Evolutionary conservation across 305 asterid species (phyloP).

Genomic region (Striga hermonthica): DNA sequence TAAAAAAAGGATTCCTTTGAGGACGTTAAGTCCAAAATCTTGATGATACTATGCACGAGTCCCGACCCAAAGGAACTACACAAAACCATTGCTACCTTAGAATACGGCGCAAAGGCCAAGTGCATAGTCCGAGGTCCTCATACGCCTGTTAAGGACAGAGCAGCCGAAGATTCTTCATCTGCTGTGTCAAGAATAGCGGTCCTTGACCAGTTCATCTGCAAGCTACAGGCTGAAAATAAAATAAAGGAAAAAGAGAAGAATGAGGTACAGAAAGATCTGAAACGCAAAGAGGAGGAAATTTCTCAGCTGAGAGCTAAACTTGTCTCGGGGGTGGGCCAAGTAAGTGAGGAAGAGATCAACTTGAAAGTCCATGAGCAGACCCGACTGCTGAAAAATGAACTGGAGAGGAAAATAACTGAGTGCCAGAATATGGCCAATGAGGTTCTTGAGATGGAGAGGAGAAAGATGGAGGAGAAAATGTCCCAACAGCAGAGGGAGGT

Average conservation of each 20-base stretch:
- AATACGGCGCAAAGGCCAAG: slow-evolving; percentile 97
- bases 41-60: slow-evolving; percentile 91
- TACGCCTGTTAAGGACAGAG: slow-evolving; percentile 68
- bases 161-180: slow-evolving; percentile 68
- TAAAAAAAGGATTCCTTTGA: slow-evolving; percentile 79
- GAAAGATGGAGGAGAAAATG: slow-evolving; percentile 69
- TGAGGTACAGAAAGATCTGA: slow-evolving; percentile 61
- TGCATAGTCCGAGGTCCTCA: slow-evolving; percentile 86
- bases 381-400: slow-evolving; percentile 41
- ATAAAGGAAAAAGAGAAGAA: slow-evolving; percentile 56
- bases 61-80: slow-evolving; percentile 94
- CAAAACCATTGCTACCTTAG: slow-evolving; percentile 85
- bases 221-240: slow-evolving; percentile 75
- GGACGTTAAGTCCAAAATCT: slow-evolving; percentile 81
- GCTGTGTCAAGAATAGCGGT: slow-evolving; percentile 78
- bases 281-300: slow-evolving; percentile 66
- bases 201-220: slow-evolving; percentile 77
- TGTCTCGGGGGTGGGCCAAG: slow-evolving; percentile 33
- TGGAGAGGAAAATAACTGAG: slow-evolving; percentile 63
- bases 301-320: slow-evolving; percentile 56
- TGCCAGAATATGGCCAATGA: slow-evolving; percentile 65
- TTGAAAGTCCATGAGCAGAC: slow-evolving; percentile 53
- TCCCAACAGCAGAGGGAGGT: slow-evolving; percentile 64
- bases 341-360: slow-evolving; percentile 56
- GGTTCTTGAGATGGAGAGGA: slow-evolving; percentile 62